phyloP scores from a whole-genome alignment of 2,329 filamentous ascomycete genomes.

The Botryotinia globosa region DNA sequence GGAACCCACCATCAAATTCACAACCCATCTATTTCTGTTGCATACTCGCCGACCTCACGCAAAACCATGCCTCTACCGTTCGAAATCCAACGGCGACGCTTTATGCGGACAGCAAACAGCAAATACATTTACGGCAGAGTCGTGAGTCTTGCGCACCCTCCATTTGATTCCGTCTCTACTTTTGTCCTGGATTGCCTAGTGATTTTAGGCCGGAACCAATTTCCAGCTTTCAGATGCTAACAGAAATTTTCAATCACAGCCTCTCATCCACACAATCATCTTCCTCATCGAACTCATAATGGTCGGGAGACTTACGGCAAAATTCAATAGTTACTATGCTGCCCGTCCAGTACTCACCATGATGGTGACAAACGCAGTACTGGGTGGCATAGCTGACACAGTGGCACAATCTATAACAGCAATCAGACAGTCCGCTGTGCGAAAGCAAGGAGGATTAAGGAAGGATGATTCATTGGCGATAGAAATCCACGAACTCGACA shows the following conservation, averaged over 20 bases:
- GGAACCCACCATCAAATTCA: slow-evolving; percentile 1
- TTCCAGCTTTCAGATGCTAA: slow-evolving; percentile 9
- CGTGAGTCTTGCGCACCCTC: slow-evolving; percentile 51
- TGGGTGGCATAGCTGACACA: slow-evolving; percentile 94
- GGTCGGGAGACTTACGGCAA: slow-evolving; percentile 74
- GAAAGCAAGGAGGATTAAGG: slow-evolving; percentile 56
- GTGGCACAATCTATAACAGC: slow-evolving; percentile 91
- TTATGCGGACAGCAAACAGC: slow-evolving; percentile 64
- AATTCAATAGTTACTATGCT: slow-evolving; percentile 93
- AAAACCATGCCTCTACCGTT: slow-evolving; percentile 50
- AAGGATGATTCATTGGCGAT: slow-evolving; percentile 73
- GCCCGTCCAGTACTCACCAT: slow-evolving; percentile 95
- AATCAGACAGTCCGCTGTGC: slow-evolving; percentile 64
- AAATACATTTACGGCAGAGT: slow-evolving; percentile 72
- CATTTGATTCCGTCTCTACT: not conserved
- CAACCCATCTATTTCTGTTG: slow-evolving; percentile 4
- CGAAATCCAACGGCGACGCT: slow-evolving; percentile 57
- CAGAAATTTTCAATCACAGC: slow-evolving; percentile 52
- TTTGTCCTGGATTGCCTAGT: not conserved
- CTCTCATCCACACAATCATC: slow-evolving; percentile 79
- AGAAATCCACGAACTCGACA: slow-evolving; percentile 84
- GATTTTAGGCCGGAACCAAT: not conserved
- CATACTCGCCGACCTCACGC: not conserved
- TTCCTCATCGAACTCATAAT: slow-evolving; percentile 87
- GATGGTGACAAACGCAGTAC: slow-evolving; percentile 97